These are phyloP conservation scores for Tephrocybe sp. DNA, from an alignment of 768 basidiomycete genomes.

Conservation along the genomic window DNA sequence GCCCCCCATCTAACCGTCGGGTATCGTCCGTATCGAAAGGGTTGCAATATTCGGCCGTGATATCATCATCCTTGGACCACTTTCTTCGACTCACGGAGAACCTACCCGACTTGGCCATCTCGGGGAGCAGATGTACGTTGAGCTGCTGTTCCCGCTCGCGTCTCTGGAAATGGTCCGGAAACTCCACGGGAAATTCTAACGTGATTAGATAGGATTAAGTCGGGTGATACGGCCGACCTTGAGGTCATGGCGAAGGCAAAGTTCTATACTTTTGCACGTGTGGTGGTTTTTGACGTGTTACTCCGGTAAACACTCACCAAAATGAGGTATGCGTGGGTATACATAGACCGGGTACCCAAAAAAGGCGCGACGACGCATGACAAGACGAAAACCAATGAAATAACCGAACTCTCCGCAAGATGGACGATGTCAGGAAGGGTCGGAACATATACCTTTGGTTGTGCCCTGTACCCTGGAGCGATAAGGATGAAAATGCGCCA, in stretches of 20 bases:
- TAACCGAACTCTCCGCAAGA: constrained; percentile 16
- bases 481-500: not conserved
- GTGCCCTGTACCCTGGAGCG: not conserved
- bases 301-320: constrained; percentile 20
- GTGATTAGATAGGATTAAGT: constrained; percentile 10
- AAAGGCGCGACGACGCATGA: constrained; percentile 6
- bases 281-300: constrained; percentile 16
- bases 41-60: not conserved
- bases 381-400: constrained; percentile 9
- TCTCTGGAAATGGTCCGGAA: constrained; percentile 4
- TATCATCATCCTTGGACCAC: not conserved
- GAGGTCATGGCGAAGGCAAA: not conserved
- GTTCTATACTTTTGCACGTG: constrained; percentile 16
- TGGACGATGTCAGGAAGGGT: constrained; percentile 6
- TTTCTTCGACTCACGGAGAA: constrained; percentile 1
- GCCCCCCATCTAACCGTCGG: not conserved
- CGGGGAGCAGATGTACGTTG: not conserved
- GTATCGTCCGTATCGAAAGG: not conserved
- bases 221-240: constrained; percentile 22
- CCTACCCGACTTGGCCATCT: not conserved
- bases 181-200: not conserved
- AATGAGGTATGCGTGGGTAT: constrained; percentile 14
- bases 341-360: not conserved
- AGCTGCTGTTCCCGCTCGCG: not conserved
- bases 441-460: constrained; percentile 11